Evolutionary conservation across 352 stramenopile genomes (phyloP).

Genomic region (Pythium biforme): DNA sequence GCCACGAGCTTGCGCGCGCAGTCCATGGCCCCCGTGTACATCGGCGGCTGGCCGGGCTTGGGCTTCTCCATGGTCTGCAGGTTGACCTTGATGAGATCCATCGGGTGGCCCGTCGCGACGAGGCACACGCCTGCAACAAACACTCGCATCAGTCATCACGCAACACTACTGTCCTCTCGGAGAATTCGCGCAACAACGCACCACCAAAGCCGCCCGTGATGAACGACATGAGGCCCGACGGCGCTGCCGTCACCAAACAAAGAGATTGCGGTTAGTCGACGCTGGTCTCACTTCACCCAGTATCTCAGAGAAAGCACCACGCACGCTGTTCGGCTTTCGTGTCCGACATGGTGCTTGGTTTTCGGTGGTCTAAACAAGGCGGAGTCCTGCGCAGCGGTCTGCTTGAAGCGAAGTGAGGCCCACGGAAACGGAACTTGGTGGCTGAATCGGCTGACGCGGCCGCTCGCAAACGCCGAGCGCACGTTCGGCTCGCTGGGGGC

Average conservation of each 20-base stretch:
- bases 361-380: background rate
- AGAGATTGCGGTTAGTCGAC: background rate
- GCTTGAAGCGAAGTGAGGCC: constrained; percentile 28
- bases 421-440: background rate
- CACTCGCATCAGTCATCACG: background rate
- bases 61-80: constrained; percentile 88
- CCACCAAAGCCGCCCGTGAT: constrained; percentile 92
- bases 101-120: constrained; percentile 91
- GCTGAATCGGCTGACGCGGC: constrained; percentile 25
- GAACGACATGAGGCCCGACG: constrained; percentile 91
- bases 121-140: constrained; percentile 75
- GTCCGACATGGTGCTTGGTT: constrained; percentile 15
- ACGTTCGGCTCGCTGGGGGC: constrained; percentile 26
- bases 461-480: constrained; percentile 1
- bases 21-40: constrained; percentile 87
- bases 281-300: too few species aligned
- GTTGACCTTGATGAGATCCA: constrained; percentile 96
- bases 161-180: background rate
- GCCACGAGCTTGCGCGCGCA: constrained; percentile 92
- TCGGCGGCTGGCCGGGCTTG: constrained; percentile 53
- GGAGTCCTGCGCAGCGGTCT: background rate
- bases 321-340: constrained; percentile 24
- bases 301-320: constrained; percentile 4
- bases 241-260: constrained; percentile 35
- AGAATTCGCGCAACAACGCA: constrained; percentile 25